These are phyloP conservation scores for Glycine latifolia DNA, from an alignment of 306 rosid species.

Conservation along the genomic window DNA sequence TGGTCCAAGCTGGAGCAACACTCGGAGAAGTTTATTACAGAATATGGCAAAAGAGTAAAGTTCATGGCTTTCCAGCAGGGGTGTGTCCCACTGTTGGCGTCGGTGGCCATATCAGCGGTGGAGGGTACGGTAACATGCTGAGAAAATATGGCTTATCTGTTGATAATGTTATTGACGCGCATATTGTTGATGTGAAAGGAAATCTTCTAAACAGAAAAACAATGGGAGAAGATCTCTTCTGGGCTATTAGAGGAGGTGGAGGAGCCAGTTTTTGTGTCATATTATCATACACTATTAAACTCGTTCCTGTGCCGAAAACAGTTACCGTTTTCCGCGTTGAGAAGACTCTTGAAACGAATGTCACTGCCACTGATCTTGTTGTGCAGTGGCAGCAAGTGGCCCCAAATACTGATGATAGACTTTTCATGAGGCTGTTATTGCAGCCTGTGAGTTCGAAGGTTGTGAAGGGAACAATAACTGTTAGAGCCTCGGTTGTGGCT, in stretches of 20 bases:
- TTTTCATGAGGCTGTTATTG: conserved; percentile 51
- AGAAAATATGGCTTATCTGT: conserved; percentile 48
- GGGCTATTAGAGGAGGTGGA: conserved; percentile 58
- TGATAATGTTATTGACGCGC: conserved; percentile 50
- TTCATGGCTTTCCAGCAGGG: conserved; percentile 57
- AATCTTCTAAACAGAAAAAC: conserved; percentile 38
- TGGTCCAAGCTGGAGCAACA: conserved; percentile 48
- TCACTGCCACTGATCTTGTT: conserved; percentile 55
- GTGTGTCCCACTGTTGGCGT: conserved; percentile 60
- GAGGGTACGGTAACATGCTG: conserved; percentile 53
- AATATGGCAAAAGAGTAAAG: conserved; percentile 50
- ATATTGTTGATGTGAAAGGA: conserved; percentile 51
- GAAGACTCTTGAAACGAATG: conserved; percentile 47
- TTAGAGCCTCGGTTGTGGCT: conserved; percentile 46
- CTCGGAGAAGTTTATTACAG: conserved; percentile 54
- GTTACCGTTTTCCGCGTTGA: conserved; percentile 45
- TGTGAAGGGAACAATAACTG: conserved; percentile 32
- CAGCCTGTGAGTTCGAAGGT: conserved; percentile 48
- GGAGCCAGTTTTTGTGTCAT: conserved; percentile 55
- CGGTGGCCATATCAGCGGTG: conserved; percentile 55
- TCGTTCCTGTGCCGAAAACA: conserved; percentile 46
- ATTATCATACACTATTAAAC: conserved; percentile 45
- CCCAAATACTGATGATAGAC: conserved; percentile 44
- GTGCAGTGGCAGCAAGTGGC: conserved; percentile 60
- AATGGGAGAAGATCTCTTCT: conserved; percentile 55